phyloP scores from a whole-genome alignment of 257 asterid genomes.

The Euphrasia confusa region DNA sequence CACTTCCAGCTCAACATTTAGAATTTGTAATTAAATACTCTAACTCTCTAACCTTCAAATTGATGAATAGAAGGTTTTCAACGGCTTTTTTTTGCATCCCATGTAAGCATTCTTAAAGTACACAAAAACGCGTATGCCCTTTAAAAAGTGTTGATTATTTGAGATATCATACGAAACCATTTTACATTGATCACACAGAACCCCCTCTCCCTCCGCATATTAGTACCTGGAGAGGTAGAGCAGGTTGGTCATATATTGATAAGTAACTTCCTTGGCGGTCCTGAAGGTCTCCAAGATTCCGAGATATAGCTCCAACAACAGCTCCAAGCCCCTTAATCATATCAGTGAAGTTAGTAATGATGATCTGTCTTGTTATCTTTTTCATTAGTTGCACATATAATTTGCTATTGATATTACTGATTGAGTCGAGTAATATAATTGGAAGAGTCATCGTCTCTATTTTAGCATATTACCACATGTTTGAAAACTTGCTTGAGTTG shows the following conservation, averaged over 20 bases:
- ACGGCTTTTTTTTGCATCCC: too few species aligned
- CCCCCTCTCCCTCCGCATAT: neutral
- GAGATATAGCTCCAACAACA: constrained; percentile 96
- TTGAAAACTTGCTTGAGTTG: constrained; percentile 96
- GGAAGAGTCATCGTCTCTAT: neutral
- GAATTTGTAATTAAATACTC: too few species aligned
- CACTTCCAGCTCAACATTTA: too few species aligned
- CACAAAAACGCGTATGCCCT: too few species aligned
- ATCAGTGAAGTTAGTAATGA: constrained; percentile 19
- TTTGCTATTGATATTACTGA: neutral
- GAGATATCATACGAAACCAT: too few species aligned
- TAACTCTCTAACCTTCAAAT: too few species aligned
- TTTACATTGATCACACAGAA: neutral
- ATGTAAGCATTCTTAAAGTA: too few species aligned
- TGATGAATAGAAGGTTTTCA: too few species aligned
- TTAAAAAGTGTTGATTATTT: too few species aligned
- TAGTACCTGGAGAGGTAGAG: constrained; percentile 67
- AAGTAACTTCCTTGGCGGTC: constrained; percentile 94
- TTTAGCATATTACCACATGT: constrained; percentile 74
- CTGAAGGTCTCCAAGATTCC: constrained; percentile 92
- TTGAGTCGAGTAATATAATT: constrained; percentile 3
- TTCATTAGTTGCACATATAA: too few species aligned
- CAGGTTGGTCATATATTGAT: constrained; percentile 88
- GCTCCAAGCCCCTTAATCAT: constrained; percentile 85
- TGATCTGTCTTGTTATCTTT: too few species aligned